phyloP scores from a whole-genome alignment of 2,329 filamentous ascomycete species.

The Blumeriella jaapii region DNA sequence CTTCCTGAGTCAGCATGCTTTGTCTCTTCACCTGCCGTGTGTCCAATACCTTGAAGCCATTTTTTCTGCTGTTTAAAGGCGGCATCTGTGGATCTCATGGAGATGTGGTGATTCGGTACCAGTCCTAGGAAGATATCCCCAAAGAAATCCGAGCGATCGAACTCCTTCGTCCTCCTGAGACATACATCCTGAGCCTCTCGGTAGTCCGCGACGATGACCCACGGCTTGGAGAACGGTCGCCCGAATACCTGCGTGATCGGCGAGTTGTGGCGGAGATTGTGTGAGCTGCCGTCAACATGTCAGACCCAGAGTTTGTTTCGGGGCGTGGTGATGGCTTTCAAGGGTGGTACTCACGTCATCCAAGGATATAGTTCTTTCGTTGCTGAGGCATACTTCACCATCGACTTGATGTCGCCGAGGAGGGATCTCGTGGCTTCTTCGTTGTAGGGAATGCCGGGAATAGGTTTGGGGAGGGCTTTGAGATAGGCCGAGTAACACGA shows the following conservation, averaged over 20 bases:
- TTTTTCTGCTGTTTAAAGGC: conserved; percentile 22
- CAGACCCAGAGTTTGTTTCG: no score
- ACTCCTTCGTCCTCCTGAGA: conserved; percentile 23
- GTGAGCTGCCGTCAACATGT: no score
- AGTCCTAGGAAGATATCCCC: conserved; percentile 20
- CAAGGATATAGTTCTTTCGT: conserved; percentile 6
- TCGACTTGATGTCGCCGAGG: conserved; percentile 7
- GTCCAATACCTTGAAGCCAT: conserved; percentile 22
- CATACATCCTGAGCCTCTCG: conserved; percentile 26
- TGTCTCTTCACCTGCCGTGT: not conserved
- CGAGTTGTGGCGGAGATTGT: conserved; percentile 8
- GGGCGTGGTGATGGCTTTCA: no score
- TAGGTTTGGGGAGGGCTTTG: conserved; percentile 7
- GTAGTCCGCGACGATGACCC: conserved; percentile 22
- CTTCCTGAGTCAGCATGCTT: not conserved
- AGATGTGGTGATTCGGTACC: conserved; percentile 23
- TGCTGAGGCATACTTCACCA: conserved; percentile 3
- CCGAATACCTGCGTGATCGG: conserved; percentile 23
- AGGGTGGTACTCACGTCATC: no score
- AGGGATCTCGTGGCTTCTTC: conserved; percentile 1
- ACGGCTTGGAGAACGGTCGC: conserved; percentile 12
- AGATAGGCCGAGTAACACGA: conserved; percentile 4
- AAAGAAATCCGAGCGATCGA: conserved; percentile 24
- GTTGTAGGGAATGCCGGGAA: conserved; percentile 14
- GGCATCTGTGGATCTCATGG: conserved; percentile 23